A percentile compares a stretch with the other conserved stretches of the same genome.
Evolutionary conservation across 495 filamentous ascomycete genomes (phyloP).

Genomic region (Tuber borchii): DNA sequence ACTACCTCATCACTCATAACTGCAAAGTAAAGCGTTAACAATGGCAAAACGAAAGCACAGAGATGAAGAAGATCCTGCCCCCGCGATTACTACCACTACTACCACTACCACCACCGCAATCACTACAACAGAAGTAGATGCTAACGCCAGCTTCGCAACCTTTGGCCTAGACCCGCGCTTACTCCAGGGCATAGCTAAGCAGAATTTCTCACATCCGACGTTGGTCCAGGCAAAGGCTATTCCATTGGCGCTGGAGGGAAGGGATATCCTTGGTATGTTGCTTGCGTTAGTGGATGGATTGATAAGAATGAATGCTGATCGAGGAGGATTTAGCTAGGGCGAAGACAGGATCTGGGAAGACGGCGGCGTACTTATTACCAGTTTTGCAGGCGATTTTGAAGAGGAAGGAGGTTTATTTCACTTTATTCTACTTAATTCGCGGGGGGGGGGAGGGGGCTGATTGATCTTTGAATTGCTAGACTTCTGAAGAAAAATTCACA

Average conservation of each 20-base stretch:
- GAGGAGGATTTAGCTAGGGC: conserved; percentile 55
- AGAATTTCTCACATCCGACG: conserved; percentile 77
- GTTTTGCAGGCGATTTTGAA: conserved; percentile 73
- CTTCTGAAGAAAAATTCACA: conserved; percentile 24
- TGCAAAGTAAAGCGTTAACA: not conserved
- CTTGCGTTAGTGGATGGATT: not conserved
- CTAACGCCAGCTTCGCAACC: conserved; percentile 47
- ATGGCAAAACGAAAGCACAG: not conserved
- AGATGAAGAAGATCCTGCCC: not conserved
- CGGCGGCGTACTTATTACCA: conserved; percentile 91
- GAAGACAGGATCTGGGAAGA: conserved; percentile 93
- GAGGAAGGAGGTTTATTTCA: conserved; percentile 58
- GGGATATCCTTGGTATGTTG: conserved; percentile 68
- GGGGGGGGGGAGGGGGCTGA: not conserved
- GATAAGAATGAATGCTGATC: not conserved
- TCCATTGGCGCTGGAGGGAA: conserved; percentile 80
- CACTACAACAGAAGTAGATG: conserved; percentile 3
- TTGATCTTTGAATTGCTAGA: not conserved
- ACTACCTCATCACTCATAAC: not conserved
- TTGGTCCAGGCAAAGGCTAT: conserved; percentile 80
- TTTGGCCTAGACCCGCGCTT: conserved; percentile 76
- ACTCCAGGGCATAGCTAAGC: conserved; percentile 74
- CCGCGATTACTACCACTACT: not conserved
- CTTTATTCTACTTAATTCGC: not conserved
- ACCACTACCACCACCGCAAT: not conserved